Evolutionary conservation across 2,329 filamentous ascomycete genomes (phyloP), one percentile per base, ranked within the genome.

Genomic region (Ceratocystis ficicola): DNA sequence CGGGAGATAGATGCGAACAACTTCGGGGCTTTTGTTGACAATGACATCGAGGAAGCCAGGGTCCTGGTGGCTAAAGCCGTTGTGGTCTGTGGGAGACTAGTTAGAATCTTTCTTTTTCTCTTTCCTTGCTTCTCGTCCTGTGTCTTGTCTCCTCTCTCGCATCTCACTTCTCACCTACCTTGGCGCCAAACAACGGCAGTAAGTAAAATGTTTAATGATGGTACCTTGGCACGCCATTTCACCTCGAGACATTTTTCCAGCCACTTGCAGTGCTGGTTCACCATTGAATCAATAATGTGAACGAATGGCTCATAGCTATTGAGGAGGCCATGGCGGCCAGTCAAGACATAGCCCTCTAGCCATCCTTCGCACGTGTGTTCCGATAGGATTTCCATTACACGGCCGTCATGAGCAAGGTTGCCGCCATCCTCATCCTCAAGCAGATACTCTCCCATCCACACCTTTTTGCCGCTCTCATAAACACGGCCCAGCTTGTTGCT

Each of bases 191-290:
- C 87, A 6, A 89, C 88, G 1, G 86, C 84, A 0, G 88, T 91
- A 65, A 91, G 80, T 15, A 92, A 81, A 70, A 91, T 90, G 76
- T 92, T 92, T 70, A 92, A 82, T 0, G 87, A 90, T 7, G 87
- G 81, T 10, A 91, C 77, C 73, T 86, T 86, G 70, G 79, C 82
- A 63, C 88, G 84, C 88, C 88, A 92, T 71, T 88, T 84, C 22
- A 91, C 85, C 72, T 91, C 88, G n/a, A 85, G 77, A 69, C 85
- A 88, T 76, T 91, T 92, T 74, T 92, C 88, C 63, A 91, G 81
- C 88, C 88, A 91, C 74, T 92, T 92, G 78, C 87, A 90, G 76
- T 92, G 88, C 77, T 90, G 88, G 73, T 90, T 90, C 68, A 92
- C 88, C 88, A 92, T 92, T 1, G 86, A 89, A 74, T 91, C 87